Base-by-base conservation (phyloP, 2,329 filamentous ascomycete genomes). In the Fusarium duplospermum region DNA sequence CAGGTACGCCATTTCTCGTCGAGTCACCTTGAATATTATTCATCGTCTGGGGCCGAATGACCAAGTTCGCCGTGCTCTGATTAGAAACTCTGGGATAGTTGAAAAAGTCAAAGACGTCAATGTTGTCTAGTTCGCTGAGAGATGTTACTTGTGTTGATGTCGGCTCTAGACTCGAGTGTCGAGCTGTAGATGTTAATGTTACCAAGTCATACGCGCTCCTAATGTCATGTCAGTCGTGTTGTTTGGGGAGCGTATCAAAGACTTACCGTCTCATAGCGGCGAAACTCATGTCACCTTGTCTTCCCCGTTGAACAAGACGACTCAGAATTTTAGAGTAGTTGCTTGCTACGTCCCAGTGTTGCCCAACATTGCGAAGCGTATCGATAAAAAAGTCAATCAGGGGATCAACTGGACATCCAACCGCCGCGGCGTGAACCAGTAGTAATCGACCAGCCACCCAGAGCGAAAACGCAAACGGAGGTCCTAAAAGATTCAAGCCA, bases 101-200 rank as follows among this genome's bases (percentile, higher is more conserved):
- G 76, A 86, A 86, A 66, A 86, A 86, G 71, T 85, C 84, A 52
- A 86, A 86, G 4, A 86, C 80, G 29, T 86, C 84, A 22, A 86
- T 84, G 52, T 82, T 83, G 67, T 86, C 84, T 3, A 86, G 78
- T 65, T 86, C 84, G 69, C 78, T 81, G 6, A 83, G 78, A 0
- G 84, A 82, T 5, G 82, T 82, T 2, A 80, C 74, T 47, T 84
- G 83, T 0, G 83, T 83, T 18, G 83, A 82, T 6, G 82, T 84
- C 4, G 80, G 81, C 29, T 85, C 83, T 0, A 84, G 38, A 4
- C 82, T 82, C 0, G 83, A 84, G 11, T 77, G 81, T 18, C 83
- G 80, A 0, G 79, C 80, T 8, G 80, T 77, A 2, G 79, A 79
- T 6, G 83, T 83, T n/a, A 84, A 68, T 0, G 78, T 82, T 3